Conservation (phyloP, 1,284 basidiomycete genomes). For the Naganishia sp. region DNA sequence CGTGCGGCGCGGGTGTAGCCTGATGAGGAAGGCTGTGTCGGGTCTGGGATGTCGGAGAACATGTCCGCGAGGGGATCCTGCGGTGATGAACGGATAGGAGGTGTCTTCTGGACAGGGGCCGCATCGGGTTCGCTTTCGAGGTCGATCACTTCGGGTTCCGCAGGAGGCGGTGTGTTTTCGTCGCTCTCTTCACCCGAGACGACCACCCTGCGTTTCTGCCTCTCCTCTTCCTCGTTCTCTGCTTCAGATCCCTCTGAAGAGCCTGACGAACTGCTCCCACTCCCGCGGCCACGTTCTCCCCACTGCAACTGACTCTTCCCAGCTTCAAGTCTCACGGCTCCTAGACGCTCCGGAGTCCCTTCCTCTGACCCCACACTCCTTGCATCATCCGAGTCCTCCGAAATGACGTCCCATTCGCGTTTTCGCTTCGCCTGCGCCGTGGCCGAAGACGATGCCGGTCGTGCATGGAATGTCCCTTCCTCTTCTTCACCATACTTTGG, state of each 20-base stretch:
- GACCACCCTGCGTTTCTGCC: slow-evolving; percentile 5
- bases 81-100: slow-evolving; percentile 1
- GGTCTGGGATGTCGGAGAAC: slow-evolving; percentile 6
- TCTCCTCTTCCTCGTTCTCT: slow-evolving; percentile 3
- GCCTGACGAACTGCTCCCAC: neutral
- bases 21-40: neutral
- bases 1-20: slow-evolving; percentile 15
- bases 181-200: slow-evolving; percentile 8
- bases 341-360: slow-evolving; percentile 22
- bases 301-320: slow-evolving; percentile 19
- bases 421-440: neutral
- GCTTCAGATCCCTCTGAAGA: neutral
- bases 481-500: neutral
- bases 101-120: neutral
- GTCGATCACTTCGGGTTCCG: slow-evolving; percentile 2
- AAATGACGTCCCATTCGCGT: slow-evolving; percentile 1
- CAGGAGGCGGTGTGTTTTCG: neutral
- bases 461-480: neutral
- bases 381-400: neutral
- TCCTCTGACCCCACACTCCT: slow-evolving; percentile 12
- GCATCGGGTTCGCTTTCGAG: slow-evolving; percentile 4
- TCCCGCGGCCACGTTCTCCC: slow-evolving; percentile 7
- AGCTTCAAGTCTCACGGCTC: slow-evolving; percentile 11
- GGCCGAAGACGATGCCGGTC: neutral
- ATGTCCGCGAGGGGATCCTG: slow-evolving; percentile 8